Evolutionary conservation across 768 basidiomycete species (phyloP), one percentile per base, ranked within the genome.

Genomic region (Mrakia blollopis): DNA sequence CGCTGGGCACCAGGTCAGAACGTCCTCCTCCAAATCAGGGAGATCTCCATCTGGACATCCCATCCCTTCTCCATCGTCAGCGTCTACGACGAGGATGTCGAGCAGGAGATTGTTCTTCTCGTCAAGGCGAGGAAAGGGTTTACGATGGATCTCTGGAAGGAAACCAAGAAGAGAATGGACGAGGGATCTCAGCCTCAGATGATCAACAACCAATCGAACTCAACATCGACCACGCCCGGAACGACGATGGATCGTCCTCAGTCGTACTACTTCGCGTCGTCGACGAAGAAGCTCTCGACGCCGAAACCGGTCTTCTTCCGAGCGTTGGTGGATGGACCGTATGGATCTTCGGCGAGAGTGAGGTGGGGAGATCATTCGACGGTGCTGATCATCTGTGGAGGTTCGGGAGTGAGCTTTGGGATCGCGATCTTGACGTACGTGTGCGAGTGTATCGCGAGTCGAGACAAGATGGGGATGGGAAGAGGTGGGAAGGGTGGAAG

Each of bases 1-100:
- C 82, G 85, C 0, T 92, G 91, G 91, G 86, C 88, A 0, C 89
- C 91, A 3, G 92, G 91, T n/a, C 92, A 92, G 82, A 90, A 91
- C 82, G 88, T 92, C 80, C 85, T 90, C 32, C 85, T 93, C 78
- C 87, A 85, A 72, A 85, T 92, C 28, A 91, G 92, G 0, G 86
- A 86, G 41, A 84, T 93, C 37, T 89, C 89, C 4, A 85, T 83
- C 47, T 85, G 89, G 80, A 87, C 88, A 35, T 86, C 87, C 5
- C 91, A 92, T 80, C 91, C 91, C 3, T 92, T 92, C 83, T 92
- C 92, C 0, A 88, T 87, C 78, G 88, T 88, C 32, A 88, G 88
- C 47, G 84, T 89, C 39, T 89, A 87, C 79, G 88, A 90, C 74
- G 84, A 85, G 72, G 85, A 86, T 68, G 85, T 85, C 60, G 88